phyloP scores from a whole-genome alignment of 179 eudicot genomes.

The Carnegiea gigantea region DNA sequence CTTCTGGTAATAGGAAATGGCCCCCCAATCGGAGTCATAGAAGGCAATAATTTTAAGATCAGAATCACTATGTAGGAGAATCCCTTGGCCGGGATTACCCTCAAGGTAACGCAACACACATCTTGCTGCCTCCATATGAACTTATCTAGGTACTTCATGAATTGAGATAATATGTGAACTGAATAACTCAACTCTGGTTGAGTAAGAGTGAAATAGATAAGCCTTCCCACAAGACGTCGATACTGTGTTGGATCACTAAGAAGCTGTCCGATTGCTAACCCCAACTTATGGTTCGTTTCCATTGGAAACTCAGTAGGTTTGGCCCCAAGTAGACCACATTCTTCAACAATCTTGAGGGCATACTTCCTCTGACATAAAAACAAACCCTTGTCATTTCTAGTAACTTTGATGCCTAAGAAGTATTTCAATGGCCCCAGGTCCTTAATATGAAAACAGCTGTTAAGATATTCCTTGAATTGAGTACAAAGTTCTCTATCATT shows the following conservation, averaged over 20 bases:
- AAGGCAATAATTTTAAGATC: too few relatives aligned
- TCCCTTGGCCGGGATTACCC: too few relatives aligned
- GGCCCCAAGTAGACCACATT: slow-evolving; percentile 12
- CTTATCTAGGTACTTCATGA: too few relatives aligned
- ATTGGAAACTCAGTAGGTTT: slow-evolving; percentile 10
- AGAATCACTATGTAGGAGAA: too few relatives aligned
- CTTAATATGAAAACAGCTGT: neutral
- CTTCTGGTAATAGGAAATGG: neutral
- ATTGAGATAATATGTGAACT: too few relatives aligned
- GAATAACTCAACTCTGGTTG: too few relatives aligned
- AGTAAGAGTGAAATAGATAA: too few relatives aligned
- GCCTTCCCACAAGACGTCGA: neutral
- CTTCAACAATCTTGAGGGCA: neutral
- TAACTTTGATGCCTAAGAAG: neutral
- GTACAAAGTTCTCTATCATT: neutral
- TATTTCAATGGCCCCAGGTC: neutral
- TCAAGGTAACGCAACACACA: too few relatives aligned
- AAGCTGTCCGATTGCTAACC: neutral
- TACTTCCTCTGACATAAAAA: too few relatives aligned
- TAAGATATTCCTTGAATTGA: neutral
- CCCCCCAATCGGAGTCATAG: neutral
- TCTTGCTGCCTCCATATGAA: too few relatives aligned
- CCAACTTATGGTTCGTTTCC: neutral
- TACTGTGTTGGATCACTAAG: neutral
- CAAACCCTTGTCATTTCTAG: neutral